Conservation (phyloP, 2,329 filamentous ascomycete species). For the Pestalotiopsis sp. region DNA sequence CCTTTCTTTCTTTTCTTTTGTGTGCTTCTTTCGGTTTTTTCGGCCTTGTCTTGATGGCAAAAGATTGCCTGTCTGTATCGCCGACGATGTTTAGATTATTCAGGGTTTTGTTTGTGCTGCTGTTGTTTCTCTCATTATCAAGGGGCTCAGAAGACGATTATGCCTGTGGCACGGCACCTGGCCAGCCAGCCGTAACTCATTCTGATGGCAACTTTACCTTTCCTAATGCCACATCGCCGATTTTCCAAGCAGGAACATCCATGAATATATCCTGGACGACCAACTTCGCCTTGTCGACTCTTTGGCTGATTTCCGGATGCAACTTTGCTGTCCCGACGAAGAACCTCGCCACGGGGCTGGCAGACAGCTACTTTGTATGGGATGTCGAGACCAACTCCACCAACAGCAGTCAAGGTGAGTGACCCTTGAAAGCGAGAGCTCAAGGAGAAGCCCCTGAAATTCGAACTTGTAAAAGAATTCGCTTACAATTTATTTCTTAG, state of each 20-base stretch:
- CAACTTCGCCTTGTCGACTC: not conserved
- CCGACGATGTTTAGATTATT: not conserved
- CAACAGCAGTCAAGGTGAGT: not conserved
- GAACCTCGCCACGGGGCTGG: not conserved
- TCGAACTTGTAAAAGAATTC: too few species aligned
- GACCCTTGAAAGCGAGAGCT: too few species aligned
- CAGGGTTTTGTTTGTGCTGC: not conserved
- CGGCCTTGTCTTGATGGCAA: not conserved
- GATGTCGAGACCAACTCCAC: slow-evolving; percentile 7
- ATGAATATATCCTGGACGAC: slow-evolving; percentile 12
- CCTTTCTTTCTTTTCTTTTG: too few species aligned
- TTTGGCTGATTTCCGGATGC: slow-evolving; percentile 12
- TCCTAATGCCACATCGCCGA: not conserved
- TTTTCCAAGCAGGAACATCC: not conserved
- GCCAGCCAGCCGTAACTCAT: not conserved
- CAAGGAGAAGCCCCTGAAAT: too few species aligned
- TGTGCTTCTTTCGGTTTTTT: too few species aligned
- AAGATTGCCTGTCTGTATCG: not conserved
- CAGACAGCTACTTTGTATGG: slow-evolving; percentile 4
- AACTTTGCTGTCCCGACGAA: slow-evolving; percentile 7
- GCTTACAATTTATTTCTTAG: too few species aligned
- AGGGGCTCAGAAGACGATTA: not conserved
- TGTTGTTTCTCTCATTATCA: not conserved
- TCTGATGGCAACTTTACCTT: slow-evolving; percentile 7
- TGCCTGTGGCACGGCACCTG: not conserved